These are phyloP conservation scores for Colletotrichum salicis DNA, from an alignment of 2,329 filamentous ascomycete species.

Conservation along the genomic window DNA sequence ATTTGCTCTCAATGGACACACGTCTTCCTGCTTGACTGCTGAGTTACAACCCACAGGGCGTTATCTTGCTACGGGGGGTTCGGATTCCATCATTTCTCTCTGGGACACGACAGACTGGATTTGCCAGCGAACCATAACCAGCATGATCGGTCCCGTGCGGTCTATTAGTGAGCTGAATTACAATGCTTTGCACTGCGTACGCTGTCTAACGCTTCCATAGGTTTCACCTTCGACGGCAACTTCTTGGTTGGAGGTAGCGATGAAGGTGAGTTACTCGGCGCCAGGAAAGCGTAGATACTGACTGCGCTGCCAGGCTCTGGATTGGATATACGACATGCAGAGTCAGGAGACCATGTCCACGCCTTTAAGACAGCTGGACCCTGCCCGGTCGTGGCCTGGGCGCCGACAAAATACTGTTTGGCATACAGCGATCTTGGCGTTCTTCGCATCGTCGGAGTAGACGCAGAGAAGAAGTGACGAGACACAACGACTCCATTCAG, in stretches of 20 bases:
- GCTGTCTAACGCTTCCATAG: slow-evolving; percentile 46
- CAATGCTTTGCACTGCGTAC: neutral
- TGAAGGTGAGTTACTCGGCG: slow-evolving; percentile 61
- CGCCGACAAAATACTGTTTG: slow-evolving; percentile 77
- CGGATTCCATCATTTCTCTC: slow-evolving; percentile 78
- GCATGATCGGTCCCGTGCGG: slow-evolving; percentile 75
- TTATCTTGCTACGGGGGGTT: slow-evolving; percentile 79
- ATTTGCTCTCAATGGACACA: slow-evolving; percentile 77
- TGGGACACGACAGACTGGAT: slow-evolving; percentile 85
- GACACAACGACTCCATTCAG: neutral
- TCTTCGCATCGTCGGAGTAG: slow-evolving; percentile 74
- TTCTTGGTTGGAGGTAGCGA: slow-evolving; percentile 80
- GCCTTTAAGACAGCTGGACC: slow-evolving; percentile 75
- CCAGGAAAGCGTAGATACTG: neutral
- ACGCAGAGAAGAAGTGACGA: slow-evolving; percentile 56
- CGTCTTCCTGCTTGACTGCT: slow-evolving; percentile 75
- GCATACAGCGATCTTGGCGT: slow-evolving; percentile 78
- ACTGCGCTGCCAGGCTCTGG: slow-evolving; percentile 58
- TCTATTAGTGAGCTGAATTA: slow-evolving; percentile 67
- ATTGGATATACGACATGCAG: slow-evolving; percentile 76
- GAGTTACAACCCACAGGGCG: slow-evolving; percentile 77
- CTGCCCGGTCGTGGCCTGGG: slow-evolving; percentile 78
- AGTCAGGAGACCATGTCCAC: slow-evolving; percentile 78
- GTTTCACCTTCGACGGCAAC: slow-evolving; percentile 82
- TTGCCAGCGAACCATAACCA: slow-evolving; percentile 76